Evolutionary conservation across 1,284 basidiomycete genomes (phyloP), one percentile per base, ranked within the genome.

Genomic region (Trichosporon sp.): DNA sequence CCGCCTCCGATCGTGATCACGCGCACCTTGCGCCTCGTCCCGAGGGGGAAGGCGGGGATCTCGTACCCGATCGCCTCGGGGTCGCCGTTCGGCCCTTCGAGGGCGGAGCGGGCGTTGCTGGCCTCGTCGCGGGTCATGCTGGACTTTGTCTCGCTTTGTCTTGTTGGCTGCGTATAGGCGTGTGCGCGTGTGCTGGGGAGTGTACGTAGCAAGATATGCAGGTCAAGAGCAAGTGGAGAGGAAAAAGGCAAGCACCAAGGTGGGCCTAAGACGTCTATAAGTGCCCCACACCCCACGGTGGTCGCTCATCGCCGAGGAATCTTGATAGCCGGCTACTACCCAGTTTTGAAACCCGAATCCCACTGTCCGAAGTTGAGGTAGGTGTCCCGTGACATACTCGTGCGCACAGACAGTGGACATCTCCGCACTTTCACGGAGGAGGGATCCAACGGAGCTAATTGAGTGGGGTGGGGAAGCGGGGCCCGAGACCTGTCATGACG

Each of bases 1-100:
- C 71, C 71, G 48, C 71, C 71, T 14, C 71, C 71, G 66, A 72
- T 67, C 8, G 68, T 66, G 16, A 72, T 40, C 11, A 72, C 67
- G 65, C 68, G 68, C 19, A 72, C 68, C 3, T 31, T 26, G 64
- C 68, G 68, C 38, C 65, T 64, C 32, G 59, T 63, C 1, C 71
- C 71, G 32, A 72, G 63, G 11, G 71, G 68, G 8, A 56, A 26
- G 61, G 61, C 32, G 48, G 35, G 68, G 65, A 69, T 66, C 14
- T 63, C 66, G 40, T 72, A 72, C 16, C 72, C 71, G 32, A 70
- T 63, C 11, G 72, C 72, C 37, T 71, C 68, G 63, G n/a, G 35
- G 65, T 73, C 69, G 67, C 69, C 67, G 48, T 73, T 69, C 8
- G 71, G 71, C 16, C 67, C 71, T 8, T 63, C 68, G 61, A 68